Conservation (phyloP, 2,329 filamentous ascomycete genomes). For the Fusarium sp. region DNA sequence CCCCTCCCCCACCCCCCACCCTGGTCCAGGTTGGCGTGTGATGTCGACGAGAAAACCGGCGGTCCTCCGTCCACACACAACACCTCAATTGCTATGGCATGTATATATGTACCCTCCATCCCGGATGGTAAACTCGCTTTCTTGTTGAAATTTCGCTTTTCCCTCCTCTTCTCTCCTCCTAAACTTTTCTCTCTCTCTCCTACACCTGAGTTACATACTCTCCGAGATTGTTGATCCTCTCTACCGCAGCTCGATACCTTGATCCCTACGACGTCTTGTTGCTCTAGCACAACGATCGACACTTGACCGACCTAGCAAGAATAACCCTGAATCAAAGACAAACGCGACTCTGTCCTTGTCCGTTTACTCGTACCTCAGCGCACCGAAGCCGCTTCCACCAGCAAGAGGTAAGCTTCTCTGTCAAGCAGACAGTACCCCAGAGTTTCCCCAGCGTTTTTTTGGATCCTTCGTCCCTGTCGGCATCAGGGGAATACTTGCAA, state of each 20-base stretch:
- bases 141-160: slow-evolving; percentile 32
- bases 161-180: slow-evolving; percentile 2
- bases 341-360: slow-evolving; percentile 11
- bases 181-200: not conserved
- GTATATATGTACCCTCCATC: slow-evolving; percentile 34
- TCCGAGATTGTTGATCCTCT: not conserved
- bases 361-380: slow-evolving; percentile 2
- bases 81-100: slow-evolving; percentile 14
- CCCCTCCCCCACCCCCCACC: slow-evolving; percentile 6
- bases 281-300: slow-evolving; percentile 33
- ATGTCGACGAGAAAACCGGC: slow-evolving; percentile 24
- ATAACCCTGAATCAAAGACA: slow-evolving; percentile 26
- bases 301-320: slow-evolving; percentile 28
- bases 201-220: not conserved
- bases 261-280: slow-evolving; percentile 11
- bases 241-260: not conserved
- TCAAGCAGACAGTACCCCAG: slow-evolving; percentile 20
- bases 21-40: too few relatives aligned
- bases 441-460: slow-evolving; percentile 3
- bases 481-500: not conserved
- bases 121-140: slow-evolving; percentile 21
- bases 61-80: slow-evolving; percentile 30
- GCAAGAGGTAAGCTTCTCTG: slow-evolving; percentile 34
- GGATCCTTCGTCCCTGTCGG: not conserved
- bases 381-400: slow-evolving; percentile 12